phyloP scores from a whole-genome alignment of 805 yeast genomes.

The Candida berthetii region DNA sequence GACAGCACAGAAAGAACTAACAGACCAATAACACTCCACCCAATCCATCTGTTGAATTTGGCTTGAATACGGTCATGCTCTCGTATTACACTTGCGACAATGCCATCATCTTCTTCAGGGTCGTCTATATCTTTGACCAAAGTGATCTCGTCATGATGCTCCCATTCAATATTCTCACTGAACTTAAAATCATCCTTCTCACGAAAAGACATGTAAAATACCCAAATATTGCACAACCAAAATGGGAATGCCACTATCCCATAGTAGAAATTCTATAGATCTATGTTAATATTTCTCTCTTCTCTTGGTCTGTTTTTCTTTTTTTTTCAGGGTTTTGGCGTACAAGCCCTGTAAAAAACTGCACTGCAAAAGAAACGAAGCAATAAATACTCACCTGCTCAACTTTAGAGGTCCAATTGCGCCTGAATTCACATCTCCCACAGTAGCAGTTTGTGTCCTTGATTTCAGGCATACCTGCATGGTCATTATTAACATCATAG shows the following conservation, averaged over 20 bases:
- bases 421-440: conserved; percentile 11
- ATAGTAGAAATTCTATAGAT: conserved; percentile 14
- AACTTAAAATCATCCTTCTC: conserved; percentile 7
- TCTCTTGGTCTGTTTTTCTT: too few relatives aligned
- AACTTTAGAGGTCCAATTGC: conserved; percentile 5
- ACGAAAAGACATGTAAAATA: conserved; percentile 3
- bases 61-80: conserved; percentile 7
- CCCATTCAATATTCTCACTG: conserved; percentile 12
- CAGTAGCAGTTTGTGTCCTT: conserved; percentile 14
- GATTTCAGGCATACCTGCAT: neutral
- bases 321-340: neutral
- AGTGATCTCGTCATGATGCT: conserved; percentile 8
- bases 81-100: conserved; percentile 6
- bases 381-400: conserved; percentile 8
- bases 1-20: neutral
- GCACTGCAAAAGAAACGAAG: too few relatives aligned
- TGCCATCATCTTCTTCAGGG: conserved; percentile 4
- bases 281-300: too few relatives aligned
- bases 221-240: conserved; percentile 13
- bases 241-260: conserved; percentile 12
- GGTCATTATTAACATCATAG: neutral
- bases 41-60: conserved; percentile 10
- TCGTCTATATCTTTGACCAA: conserved; percentile 1
- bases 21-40: conserved; percentile 14
- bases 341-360: neutral